Conservation (phyloP, 1,139 yeast species). For the Diutina pseudorugosa region DNA sequence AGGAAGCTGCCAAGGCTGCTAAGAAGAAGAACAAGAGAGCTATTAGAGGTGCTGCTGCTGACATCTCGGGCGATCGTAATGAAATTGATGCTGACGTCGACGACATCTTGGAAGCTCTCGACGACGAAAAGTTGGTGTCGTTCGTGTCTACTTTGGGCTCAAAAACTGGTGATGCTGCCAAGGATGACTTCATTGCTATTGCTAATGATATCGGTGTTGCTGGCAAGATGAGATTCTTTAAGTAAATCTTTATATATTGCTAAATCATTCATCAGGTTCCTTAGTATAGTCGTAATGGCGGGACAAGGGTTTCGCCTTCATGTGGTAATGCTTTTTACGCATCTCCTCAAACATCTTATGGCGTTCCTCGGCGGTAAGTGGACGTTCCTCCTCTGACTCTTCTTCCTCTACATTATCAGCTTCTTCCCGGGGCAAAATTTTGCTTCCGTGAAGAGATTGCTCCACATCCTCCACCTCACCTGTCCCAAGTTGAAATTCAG, state of each 20-base stretch:
- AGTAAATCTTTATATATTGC: neutral
- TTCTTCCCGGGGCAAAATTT: conserved; percentile 14
- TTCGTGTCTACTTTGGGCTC: conserved; percentile 53
- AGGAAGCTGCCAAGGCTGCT: conserved; percentile 89
- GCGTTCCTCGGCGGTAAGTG: conserved; percentile 44
- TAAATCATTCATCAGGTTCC: neutral
- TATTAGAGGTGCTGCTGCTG: conserved; percentile 75
- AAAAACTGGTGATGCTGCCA: conserved; percentile 31
- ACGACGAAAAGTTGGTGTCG: conserved; percentile 60
- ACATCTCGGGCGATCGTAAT: conserved; percentile 62
- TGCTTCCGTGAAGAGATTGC: conserved; percentile 29
- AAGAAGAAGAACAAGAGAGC: conserved; percentile 97
- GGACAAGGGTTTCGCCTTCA: conserved; percentile 45
- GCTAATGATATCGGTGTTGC: neutral
- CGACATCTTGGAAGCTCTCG: conserved; percentile 63
- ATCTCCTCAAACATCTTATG: conserved; percentile 61
- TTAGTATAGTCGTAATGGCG: neutral
- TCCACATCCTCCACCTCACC: conserved; percentile 17
- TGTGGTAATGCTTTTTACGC: conserved; percentile 67
- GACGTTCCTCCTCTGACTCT: conserved; percentile 21
- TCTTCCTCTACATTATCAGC: conserved; percentile 18
- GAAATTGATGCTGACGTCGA: conserved; percentile 73
- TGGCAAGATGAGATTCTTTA: neutral
- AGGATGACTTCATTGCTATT: neutral
- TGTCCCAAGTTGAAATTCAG: conserved; percentile 31